These are phyloP conservation scores for Boletus rex-veris DNA, from an alignment of 768 basidiomycete genomes.

Conservation along the genomic window DNA sequence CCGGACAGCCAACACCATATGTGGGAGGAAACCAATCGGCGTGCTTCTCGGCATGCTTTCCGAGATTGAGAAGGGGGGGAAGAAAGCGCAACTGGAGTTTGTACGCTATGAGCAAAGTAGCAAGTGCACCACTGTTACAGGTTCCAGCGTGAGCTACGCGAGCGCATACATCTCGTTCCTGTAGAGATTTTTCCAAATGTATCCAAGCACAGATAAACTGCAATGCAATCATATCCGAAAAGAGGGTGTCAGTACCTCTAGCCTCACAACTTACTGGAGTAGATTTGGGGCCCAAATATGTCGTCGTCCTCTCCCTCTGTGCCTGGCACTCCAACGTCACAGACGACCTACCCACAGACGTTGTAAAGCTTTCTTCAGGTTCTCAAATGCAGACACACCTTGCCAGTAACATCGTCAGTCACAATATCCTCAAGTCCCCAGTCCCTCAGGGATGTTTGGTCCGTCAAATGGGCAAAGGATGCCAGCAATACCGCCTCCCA, in stretches of 20 bases:
- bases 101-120: constrained; percentile 94
- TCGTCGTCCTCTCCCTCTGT: constrained; percentile 58
- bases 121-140: constrained; percentile 57
- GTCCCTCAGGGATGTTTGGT: constrained; percentile 57
- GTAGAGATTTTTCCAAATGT: constrained; percentile 13
- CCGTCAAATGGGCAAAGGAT: constrained; percentile 52
- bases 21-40: constrained; percentile 94
- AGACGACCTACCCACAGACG: constrained; percentile 50
- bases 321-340: constrained; percentile 66
- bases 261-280: constrained; percentile 7
- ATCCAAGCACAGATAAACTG: neutral
- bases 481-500: constrained; percentile 48
- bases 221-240: constrained; percentile 1
- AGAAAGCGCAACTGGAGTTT: constrained; percentile 56
- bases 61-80: constrained; percentile 45
- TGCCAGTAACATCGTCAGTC: constrained; percentile 46
- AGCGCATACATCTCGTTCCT: constrained; percentile 74
- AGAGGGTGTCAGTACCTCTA: neutral
- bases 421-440: constrained; percentile 82
- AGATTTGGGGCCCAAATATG: constrained; percentile 50
- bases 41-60: constrained; percentile 80
- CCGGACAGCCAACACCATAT: constrained; percentile 90
- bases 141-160: constrained; percentile 96
- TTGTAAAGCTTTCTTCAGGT: neutral
- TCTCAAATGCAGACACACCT: constrained; percentile 40